phyloP scores from a whole-genome alignment of 83 land plant genomes.

The Isoetes engelmannii region DNA sequence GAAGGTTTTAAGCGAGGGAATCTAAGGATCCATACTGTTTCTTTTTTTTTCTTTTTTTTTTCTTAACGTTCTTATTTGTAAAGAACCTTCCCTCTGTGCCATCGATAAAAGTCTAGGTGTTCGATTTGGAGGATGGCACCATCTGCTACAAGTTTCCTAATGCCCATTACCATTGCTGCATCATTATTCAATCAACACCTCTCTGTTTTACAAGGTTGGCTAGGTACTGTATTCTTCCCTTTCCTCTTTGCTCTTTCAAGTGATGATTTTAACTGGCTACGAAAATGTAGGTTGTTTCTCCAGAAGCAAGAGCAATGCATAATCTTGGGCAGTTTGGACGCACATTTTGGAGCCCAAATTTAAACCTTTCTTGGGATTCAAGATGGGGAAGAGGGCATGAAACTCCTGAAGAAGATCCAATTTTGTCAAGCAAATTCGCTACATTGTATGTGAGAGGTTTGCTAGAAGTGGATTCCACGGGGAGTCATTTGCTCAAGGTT shows the following conservation, averaged over 20 bases:
- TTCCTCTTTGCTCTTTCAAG: not conserved
- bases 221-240: slow-evolving; percentile 26
- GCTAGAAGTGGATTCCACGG: no score
- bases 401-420: slow-evolving; percentile 36
- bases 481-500: slow-evolving; percentile 18
- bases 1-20: no score
- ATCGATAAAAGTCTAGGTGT: slow-evolving; percentile 30
- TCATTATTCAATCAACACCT: slow-evolving; percentile 34
- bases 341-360: slow-evolving; percentile 35
- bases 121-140: slow-evolving; percentile 27
- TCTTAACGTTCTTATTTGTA: no score
- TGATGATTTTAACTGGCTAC: not conserved
- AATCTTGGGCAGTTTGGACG: slow-evolving; percentile 25
- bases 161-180: slow-evolving; percentile 24
- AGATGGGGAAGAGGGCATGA: slow-evolving; percentile 38
- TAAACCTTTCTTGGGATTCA: slow-evolving; percentile 34
- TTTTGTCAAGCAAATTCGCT: slow-evolving; percentile 19
- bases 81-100: no score
- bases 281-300: slow-evolving; percentile 24
- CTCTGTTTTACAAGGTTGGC: slow-evolving; percentile 30
- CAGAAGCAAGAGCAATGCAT: slow-evolving; percentile 33
- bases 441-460: slow-evolving; percentile 5
- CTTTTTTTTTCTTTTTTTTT: no score
- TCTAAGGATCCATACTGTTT: no score
- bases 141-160: slow-evolving; percentile 35